Base-by-base conservation (phyloP, 2,329 filamentous ascomycete species). In the Pseudogymnoascus sp. region DNA sequence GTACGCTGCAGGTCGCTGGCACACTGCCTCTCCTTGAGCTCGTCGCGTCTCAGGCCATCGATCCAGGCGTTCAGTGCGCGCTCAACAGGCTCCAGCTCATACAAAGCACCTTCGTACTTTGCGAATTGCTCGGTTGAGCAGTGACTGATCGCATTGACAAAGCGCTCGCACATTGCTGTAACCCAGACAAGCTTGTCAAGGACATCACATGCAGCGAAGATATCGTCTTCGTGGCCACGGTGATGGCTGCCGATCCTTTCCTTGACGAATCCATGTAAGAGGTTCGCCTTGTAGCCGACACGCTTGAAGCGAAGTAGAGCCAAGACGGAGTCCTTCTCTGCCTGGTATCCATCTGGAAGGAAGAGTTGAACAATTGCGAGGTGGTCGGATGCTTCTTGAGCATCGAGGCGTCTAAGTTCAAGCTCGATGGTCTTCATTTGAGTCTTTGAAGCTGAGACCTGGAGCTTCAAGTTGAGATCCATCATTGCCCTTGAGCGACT, bases 391-490 rank as follows among this genome's bases (percentile, higher is more conserved):
- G 92, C 90, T 77, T 97, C 91, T 69, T 95, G 88, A 0, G 92
- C 92, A 69, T 96, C 91, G 72, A 97, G 83, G 63, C 89, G 88
- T 62, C 89, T 85, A 63, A 97, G 79, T 73, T 97, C 92, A 31
- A 97, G 81, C 68, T 97, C 92, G 66, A 99, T 96, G 0, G 92
- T 92, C 78, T 96, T 97, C 71, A 91, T 87, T 74, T 96, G 93
- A 2, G 93, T 89, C 78, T 96, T 96, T 42, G 91, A 84, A 10
- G 92, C 92, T 11, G 92, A 95, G 63, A 90, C 84, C 72, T 96
- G 93, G 47, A 99, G 82, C 76, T 96, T 95, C 82, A 93, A 84
- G 75, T 97, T 97, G 53, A 99, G 82, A 71, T 99, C 93, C 84
- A 96, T 90, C 88, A 99, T 96, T 62, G 93, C 92, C 66, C 92